Evolutionary conservation across 129 eudicot species (phyloP).

Genomic region (Flaveria linearis): DNA sequence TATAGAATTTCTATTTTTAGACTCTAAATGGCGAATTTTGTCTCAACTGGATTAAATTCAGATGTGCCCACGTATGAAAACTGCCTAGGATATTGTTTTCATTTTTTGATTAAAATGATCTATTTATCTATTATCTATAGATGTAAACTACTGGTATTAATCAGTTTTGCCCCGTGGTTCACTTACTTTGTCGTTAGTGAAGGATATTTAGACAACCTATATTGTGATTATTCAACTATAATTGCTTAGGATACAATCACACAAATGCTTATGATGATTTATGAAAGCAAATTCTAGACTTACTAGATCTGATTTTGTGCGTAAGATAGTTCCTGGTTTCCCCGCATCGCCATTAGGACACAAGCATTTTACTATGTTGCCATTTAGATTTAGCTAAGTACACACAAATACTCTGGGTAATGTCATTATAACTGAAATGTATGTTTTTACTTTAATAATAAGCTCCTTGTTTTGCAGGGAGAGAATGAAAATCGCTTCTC

Average conservation of each 20-base stretch:
- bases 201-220: constrained; percentile 8
- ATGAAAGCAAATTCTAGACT: constrained; percentile 17
- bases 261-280: constrained; percentile 14
- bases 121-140: neutral
- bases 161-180: neutral
- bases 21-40: neutral
- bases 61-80: constrained; percentile 3
- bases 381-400: neutral
- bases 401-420: constrained; percentile 11
- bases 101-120: neutral
- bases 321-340: neutral
- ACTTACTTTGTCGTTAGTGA: neutral
- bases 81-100: constrained; percentile 12
- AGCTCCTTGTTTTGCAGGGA: constrained; percentile 55
- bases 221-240: neutral
- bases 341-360: neutral
- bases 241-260: constrained; percentile 10
- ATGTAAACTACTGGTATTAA: neutral
- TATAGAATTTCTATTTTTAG: constrained; percentile 30
- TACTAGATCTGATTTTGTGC: neutral
- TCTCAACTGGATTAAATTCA: constrained; percentile 17
- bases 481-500: constrained; percentile 73
- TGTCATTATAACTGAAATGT: constrained; percentile 9
- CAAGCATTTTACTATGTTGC: constrained; percentile 12
- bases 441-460: constrained; percentile 11